A percentile compares a stretch with the other conserved stretches of the same genome.
Evolutionary conservation across 1,139 yeast genomes (phyloP).

Genomic region (Tardiomyces depauwii): DNA sequence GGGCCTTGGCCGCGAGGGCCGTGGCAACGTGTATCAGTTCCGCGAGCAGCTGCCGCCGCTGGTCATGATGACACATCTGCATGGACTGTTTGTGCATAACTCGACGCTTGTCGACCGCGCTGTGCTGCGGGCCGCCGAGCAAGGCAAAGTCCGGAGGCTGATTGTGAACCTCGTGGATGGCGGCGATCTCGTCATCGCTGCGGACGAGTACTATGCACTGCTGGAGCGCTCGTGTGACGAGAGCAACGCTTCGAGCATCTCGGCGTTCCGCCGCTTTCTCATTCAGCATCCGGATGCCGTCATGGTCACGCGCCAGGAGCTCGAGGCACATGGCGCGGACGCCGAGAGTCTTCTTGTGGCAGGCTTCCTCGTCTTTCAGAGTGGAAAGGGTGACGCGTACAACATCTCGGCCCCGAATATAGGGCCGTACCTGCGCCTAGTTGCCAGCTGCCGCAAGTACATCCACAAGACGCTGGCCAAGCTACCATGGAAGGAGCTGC

Average conservation of each 20-base stretch:
- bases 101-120: constrained; percentile 35
- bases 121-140: constrained; percentile 21
- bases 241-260: constrained; percentile 5
- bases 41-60: constrained; percentile 28
- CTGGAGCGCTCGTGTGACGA: constrained; percentile 10
- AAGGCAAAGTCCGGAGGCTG: constrained; percentile 23
- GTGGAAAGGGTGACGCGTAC: constrained; percentile 37
- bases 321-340: constrained; percentile 17
- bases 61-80: constrained; percentile 30
- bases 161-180: constrained; percentile 28
- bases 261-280: constrained; percentile 19
- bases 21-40: constrained; percentile 15
- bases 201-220: constrained; percentile 21
- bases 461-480: constrained; percentile 35
- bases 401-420: constrained; percentile 50
- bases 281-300: constrained; percentile 16
- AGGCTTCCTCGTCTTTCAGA: constrained; percentile 46
- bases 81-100: constrained; percentile 30
- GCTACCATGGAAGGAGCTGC: constrained; percentile 39
- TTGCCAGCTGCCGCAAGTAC: constrained; percentile 40
- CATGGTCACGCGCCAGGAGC: constrained; percentile 28
- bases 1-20: constrained; percentile 14
- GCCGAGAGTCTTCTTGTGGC: constrained; percentile 31
- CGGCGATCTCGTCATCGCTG: constrained; percentile 28
- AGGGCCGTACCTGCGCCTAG: constrained; percentile 43